Conservation (phyloP, 768 basidiomycete genomes). For the Gymnopilus junonius region DNA sequence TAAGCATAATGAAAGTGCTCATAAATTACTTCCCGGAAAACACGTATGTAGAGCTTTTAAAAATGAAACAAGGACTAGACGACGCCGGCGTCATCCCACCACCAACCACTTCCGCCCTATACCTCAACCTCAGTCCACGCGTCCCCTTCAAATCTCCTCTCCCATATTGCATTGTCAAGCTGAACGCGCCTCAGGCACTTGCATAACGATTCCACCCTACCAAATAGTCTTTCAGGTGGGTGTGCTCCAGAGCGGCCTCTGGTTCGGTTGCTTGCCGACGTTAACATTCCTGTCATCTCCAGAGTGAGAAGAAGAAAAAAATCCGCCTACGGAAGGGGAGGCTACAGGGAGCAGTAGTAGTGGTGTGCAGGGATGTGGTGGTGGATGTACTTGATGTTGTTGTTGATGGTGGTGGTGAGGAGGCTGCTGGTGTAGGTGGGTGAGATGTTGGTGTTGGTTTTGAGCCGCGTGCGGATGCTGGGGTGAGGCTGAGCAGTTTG, state of each 20-base stretch:
- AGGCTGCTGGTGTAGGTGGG: background rate
- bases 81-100: no score
- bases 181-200: constrained; percentile 31
- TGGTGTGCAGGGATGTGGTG: no score
- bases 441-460: background rate
- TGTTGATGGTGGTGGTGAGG: no score
- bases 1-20: no score
- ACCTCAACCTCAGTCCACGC: constrained; percentile 18
- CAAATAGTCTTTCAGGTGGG: constrained; percentile 32
- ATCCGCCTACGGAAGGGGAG: no score
- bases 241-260: constrained; percentile 5
- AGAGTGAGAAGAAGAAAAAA: background rate
- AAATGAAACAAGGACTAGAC: no score
- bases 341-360: background rate
- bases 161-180: constrained; percentile 26
- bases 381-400: no score
- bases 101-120: background rate
- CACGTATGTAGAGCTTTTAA: no score
- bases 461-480: background rate
- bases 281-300: background rate
- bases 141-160: constrained; percentile 33
- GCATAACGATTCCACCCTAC: constrained; percentile 39
- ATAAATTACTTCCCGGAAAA: no score
- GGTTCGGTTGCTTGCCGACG: background rate
- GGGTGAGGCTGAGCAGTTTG: background rate